Conservation (phyloP, 139 green algal species). For the Picochlorum sp. region DNA sequence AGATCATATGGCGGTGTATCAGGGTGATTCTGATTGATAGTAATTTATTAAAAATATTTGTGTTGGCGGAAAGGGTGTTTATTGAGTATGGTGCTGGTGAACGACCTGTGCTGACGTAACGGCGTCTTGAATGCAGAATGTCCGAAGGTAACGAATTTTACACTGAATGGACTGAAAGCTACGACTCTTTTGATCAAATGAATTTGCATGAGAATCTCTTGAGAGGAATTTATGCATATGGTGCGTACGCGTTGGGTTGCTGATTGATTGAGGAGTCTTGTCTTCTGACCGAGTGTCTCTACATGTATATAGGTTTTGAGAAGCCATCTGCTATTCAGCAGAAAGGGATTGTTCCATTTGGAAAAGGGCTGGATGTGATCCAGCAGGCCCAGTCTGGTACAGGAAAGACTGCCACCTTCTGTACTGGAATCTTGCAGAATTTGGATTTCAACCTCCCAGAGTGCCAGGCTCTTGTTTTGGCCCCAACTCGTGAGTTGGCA, state of each 20-base stretch:
- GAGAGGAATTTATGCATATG: constrained; percentile 98
- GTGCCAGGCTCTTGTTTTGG: constrained; percentile 97
- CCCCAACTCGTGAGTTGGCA: constrained; percentile 96
- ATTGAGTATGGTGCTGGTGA: neutral
- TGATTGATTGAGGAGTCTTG: neutral
- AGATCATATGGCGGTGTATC: neutral
- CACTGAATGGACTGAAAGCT: constrained; percentile 96
- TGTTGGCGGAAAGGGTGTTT: neutral
- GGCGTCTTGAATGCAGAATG: constrained; percentile 43
- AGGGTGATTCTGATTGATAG: neutral
- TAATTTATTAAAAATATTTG: neutral
- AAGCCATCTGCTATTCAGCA: constrained; percentile 99
- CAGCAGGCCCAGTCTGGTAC: constrained; percentile 99
- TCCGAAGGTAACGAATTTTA: constrained; percentile 68
- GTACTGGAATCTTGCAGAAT: constrained; percentile 88
- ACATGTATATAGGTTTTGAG: constrained; percentile 80
- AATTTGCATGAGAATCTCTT: constrained; percentile 96
- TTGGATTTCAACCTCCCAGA: constrained; percentile 90
- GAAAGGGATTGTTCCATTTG: constrained; percentile 98
- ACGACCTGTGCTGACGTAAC: neutral
- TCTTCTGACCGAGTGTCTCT: neutral
- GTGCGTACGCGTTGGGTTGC: constrained; percentile 37
- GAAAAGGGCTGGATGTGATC: constrained; percentile 96
- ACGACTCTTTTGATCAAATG: constrained; percentile 97
- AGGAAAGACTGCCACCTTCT: constrained; percentile 99